These are phyloP conservation scores for Naganishia onofrii DNA, from an alignment of 768 basidiomycete genomes.

Conservation along the genomic window DNA sequence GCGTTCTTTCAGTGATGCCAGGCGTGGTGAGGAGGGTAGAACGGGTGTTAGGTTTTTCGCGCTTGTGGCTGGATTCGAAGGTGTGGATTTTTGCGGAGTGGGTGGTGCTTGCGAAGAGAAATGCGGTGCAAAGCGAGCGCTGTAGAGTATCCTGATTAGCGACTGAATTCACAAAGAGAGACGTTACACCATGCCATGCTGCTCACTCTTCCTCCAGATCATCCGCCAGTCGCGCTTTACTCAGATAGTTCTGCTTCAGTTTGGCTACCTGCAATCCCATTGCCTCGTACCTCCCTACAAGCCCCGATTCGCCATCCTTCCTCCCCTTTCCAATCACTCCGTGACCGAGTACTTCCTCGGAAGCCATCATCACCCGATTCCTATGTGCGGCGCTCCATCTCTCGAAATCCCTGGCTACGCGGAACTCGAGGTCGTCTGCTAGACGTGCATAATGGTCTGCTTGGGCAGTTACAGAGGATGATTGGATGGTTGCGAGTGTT, in stretches of 20 bases:
- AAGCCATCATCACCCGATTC: slow-evolving; percentile 64
- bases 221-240: slow-evolving; percentile 78
- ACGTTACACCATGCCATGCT: background rate
- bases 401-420: slow-evolving; percentile 77
- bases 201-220: slow-evolving; percentile 92
- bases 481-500: background rate
- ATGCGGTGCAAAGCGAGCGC: slow-evolving; percentile 84
- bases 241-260: slow-evolving; percentile 67
- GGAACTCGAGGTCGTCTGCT: slow-evolving; percentile 72
- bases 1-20: slow-evolving; percentile 9
- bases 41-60: slow-evolving; percentile 25
- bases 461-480: slow-evolving; percentile 13
- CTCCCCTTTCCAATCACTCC: slow-evolving; percentile 57
- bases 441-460: slow-evolving; percentile 60
- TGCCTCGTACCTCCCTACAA: slow-evolving; percentile 58
- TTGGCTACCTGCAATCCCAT: slow-evolving; percentile 40
- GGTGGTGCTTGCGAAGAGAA: slow-evolving; percentile 46
- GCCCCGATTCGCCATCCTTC: slow-evolving; percentile 61
- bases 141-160: slow-evolving; percentile 47
- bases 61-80: background rate
- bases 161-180: background rate
- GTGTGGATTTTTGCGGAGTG: background rate
- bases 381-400: slow-evolving; percentile 74
- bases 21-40: slow-evolving; percentile 9
- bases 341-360: slow-evolving; percentile 62